A percentile compares a stretch with the other conserved stretches of the same genome.
phyloP scores from a whole-genome alignment of 2,329 filamentous ascomycete species.

The Ophiostoma himal-ulmi region DNA sequence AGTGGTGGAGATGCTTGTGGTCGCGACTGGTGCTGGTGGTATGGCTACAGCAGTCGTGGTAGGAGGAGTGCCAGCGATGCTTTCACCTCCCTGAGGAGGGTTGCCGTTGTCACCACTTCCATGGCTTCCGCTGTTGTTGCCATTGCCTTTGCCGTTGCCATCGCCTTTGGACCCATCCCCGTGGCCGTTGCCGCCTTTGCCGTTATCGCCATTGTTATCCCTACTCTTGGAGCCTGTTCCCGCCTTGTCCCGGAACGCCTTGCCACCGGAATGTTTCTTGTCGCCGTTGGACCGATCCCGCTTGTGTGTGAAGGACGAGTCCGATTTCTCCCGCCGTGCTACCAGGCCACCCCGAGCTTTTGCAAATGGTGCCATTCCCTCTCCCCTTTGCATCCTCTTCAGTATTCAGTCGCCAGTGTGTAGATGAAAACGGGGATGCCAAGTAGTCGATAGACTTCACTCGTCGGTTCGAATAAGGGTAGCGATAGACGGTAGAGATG shows the following conservation, averaged over 20 bases:
- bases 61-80: neutral
- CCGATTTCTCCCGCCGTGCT: slow-evolving; percentile 21
- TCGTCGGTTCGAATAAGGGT: neutral
- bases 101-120: slow-evolving; percentile 12
- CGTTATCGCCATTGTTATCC: neutral
- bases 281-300: neutral
- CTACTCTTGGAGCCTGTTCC: neutral
- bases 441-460: slow-evolving; percentile 21
- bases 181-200: neutral
- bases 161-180: neutral
- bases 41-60: neutral
- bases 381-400: slow-evolving; percentile 28
- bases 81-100: neutral
- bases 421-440: neutral
- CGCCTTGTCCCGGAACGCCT: neutral
- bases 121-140: slow-evolving; percentile 20
- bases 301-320: neutral
- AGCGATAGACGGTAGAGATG: neutral
- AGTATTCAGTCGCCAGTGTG: slow-evolving; percentile 25
- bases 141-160: neutral
- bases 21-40: neutral
- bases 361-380: slow-evolving; percentile 31
- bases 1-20: slow-evolving; percentile 17
- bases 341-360: slow-evolving; percentile 20
- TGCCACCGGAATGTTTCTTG: neutral